phyloP scores from a whole-genome alignment of 1,284 basidiomycete genomes.

The Fomitopsis betulina region DNA sequence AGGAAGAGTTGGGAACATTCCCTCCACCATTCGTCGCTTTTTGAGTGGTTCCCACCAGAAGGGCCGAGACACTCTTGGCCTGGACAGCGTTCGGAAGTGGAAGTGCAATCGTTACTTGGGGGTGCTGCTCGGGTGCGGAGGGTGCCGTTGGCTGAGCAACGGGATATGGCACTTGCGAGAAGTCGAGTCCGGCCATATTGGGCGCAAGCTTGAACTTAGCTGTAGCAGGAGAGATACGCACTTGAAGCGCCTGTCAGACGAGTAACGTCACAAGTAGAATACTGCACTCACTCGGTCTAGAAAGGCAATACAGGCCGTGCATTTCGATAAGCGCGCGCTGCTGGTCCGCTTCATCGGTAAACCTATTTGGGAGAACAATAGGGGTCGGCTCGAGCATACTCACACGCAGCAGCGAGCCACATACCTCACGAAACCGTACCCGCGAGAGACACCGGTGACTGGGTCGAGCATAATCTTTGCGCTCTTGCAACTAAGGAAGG shows the following conservation, averaged over 20 bases:
- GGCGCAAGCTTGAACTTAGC: conserved; percentile 74
- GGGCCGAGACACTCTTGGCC: conserved; percentile 60
- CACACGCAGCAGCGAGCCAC: conserved; percentile 17
- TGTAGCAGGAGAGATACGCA: conserved; percentile 87
- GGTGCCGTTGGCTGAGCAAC: conserved; percentile 24
- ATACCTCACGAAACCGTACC: conserved; percentile 86
- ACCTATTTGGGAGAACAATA: conserved; percentile 39
- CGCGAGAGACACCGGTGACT: conserved; percentile 81
- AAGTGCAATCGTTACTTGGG: conserved; percentile 40
- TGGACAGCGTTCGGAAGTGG: conserved; percentile 40
- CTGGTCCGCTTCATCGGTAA: conserved; percentile 83
- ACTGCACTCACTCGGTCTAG: conserved; percentile 67
- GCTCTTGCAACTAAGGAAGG: conserved; percentile 86
- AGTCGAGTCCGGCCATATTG: conserved; percentile 37
- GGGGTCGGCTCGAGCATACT: conserved; percentile 6
- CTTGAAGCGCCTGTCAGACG: conserved; percentile 32
- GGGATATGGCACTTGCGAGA: conserved; percentile 45
- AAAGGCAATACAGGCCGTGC: conserved; percentile 84
- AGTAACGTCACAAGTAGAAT: background rate
- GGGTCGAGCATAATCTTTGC: conserved; percentile 93
- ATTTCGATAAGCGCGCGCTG: conserved; percentile 86
- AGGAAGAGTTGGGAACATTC: conserved; percentile 44
- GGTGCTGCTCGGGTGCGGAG: conserved; percentile 25
- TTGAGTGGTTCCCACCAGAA: conserved; percentile 47
- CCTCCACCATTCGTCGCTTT: conserved; percentile 16